Evolutionary conservation across 805 yeast genomes (phyloP).

Genomic region (Saccharomyces paradoxus): DNA sequence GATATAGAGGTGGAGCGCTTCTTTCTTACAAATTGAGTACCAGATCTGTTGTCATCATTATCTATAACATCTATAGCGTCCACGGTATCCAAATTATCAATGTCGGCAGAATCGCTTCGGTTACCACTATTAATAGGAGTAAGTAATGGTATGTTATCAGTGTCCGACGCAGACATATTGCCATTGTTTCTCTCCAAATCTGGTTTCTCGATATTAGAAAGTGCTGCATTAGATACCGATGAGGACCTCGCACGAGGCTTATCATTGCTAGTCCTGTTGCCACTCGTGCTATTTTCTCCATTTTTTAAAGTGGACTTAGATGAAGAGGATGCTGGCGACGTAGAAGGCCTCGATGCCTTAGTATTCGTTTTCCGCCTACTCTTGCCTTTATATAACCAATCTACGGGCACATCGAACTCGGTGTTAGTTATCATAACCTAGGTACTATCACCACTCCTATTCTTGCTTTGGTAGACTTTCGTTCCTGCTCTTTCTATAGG

Average conservation of each 20-base stretch:
- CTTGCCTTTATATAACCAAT: constrained; percentile 74
- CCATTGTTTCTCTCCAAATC: not conserved
- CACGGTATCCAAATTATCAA: not conserved
- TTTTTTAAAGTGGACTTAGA: not conserved
- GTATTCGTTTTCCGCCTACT: constrained; percentile 23
- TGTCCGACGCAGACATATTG: not conserved
- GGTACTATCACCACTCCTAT: constrained; percentile 5
- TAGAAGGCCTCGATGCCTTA: not conserved
- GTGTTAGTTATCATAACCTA: not conserved
- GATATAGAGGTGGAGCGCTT: constrained; percentile 2
- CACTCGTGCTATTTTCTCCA: not conserved
- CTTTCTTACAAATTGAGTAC: too few species aligned
- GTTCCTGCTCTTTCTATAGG: not conserved
- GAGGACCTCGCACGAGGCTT: constrained; percentile 15
- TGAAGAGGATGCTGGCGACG: not conserved
- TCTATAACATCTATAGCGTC: not conserved
- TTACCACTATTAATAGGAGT: not conserved
- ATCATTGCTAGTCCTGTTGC: not conserved
- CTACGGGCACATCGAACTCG: constrained; percentile 56
- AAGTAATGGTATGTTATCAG: not conserved
- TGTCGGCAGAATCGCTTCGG: not conserved
- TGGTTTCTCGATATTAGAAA: constrained; percentile 1
- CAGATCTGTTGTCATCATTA: not conserved
- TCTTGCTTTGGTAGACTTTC: not conserved
- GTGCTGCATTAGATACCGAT: constrained; percentile 16